Base-by-base conservation (phyloP, 257 asterid genomes). In the Plantago major region DNA sequence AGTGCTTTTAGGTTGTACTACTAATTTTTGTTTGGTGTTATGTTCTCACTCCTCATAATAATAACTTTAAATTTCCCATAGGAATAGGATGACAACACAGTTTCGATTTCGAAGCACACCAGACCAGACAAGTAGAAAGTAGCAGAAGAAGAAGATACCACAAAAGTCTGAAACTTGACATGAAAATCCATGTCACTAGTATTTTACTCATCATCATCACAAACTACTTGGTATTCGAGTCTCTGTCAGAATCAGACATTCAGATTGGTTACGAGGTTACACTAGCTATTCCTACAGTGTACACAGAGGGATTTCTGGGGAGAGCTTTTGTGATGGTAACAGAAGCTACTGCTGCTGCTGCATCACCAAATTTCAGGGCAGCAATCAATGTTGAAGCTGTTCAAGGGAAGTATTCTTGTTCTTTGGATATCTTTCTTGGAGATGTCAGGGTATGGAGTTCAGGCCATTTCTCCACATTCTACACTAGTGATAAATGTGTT, bases 361-460 rank as follows among this genome's bases (percentile, higher is more conserved):
- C 26, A 12, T 53, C 58, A 49, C 94, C 90, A 0, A 76, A 68
- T 52, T 90, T 90, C 47, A 68, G 85, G 60, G 78, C 75, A 26
- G 96, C 87, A 3, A 66, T 90, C 46, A 83, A 79, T 30, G 90
- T 82, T 14, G 95, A 87, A 73, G 84, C 95, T 0, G 44, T 58
- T 6, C 73, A 70, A 13, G 72, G 73, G 10, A 79, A 75, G 52
- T 89, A 80, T 46, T 63, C 82, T 0, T 90, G 96, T 28, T 87
- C 97, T 7, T 68, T 87, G 9, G 96, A 90, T 60, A 67, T 90
- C 10, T 77, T 90, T 43, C 86, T 84, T 1, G 95, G 87, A 22
- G 81, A 78, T 46, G 90, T 85, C 16, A 78, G 78, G 38, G 95
- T 90, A 7, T 90, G 96, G 96, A 90, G 90, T 51, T 90, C 97